phyloP scores from a whole-genome alignment of 2,329 filamentous ascomycete genomes.

The Alternaria consortialis region DNA sequence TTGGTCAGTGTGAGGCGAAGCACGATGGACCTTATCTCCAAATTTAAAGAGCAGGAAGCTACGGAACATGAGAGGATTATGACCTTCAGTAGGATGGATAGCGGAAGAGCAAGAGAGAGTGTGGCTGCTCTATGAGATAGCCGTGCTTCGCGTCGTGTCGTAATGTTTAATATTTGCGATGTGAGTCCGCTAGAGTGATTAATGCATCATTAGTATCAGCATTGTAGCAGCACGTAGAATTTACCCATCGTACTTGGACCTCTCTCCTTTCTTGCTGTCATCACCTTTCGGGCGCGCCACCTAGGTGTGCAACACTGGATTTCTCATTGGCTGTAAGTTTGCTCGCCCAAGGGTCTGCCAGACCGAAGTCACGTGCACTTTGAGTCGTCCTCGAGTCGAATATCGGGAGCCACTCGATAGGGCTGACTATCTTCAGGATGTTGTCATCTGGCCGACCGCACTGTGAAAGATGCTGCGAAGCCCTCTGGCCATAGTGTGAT shows the following conservation, averaged over 20 bases:
- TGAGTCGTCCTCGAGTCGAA: no score
- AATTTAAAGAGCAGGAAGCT: constrained; percentile 49
- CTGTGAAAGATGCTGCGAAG: background rate
- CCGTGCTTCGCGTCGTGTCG: no score
- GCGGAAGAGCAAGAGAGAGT: constrained; percentile 5
- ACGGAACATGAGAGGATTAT: constrained; percentile 45
- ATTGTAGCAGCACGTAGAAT: background rate
- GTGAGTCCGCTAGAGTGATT: background rate
- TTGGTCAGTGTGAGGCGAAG: constrained; percentile 50
- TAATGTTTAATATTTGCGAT: constrained; percentile 1
- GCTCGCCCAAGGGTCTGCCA: background rate
- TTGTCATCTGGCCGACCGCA: background rate
- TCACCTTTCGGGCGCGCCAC: background rate
- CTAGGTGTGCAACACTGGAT: background rate
- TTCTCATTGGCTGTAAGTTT: background rate
- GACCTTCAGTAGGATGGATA: constrained; percentile 29
- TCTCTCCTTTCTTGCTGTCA: background rate
- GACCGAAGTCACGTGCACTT: background rate
- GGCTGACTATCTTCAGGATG: background rate
- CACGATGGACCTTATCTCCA: constrained; percentile 53
- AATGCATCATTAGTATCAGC: background rate
- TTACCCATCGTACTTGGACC: background rate
- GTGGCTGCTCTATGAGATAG: constrained; percentile 9
- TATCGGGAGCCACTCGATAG: no score
- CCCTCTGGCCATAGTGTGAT: background rate